These are phyloP conservation scores for Volutella citrinella DNA, from an alignment of 2,329 filamentous ascomycete species.

Conservation along the genomic window DNA sequence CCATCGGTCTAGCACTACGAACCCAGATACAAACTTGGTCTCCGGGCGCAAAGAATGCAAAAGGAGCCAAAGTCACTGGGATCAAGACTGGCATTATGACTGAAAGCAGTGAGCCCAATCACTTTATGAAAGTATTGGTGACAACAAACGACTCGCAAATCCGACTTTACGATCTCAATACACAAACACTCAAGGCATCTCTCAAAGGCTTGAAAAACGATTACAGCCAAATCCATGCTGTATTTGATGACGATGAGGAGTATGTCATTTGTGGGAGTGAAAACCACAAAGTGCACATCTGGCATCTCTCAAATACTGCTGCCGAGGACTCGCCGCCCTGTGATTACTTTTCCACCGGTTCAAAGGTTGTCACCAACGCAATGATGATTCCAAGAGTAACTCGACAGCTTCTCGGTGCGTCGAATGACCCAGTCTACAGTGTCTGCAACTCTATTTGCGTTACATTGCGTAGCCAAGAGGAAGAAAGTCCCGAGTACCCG, in stretches of 20 bases:
- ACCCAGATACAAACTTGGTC: slow-evolving; percentile 92
- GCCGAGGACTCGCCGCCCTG: slow-evolving; percentile 76
- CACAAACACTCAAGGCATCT: slow-evolving; percentile 83
- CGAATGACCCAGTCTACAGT: slow-evolving; percentile 89
- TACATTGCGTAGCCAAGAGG: slow-evolving; percentile 71
- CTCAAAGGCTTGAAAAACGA: slow-evolving; percentile 89
- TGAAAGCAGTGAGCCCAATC: slow-evolving; percentile 39
- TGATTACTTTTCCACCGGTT: slow-evolving; percentile 89
- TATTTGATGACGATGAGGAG: slow-evolving; percentile 80
- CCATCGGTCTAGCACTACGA: slow-evolving; percentile 79
- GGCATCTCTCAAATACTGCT: slow-evolving; percentile 64
- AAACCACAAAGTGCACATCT: slow-evolving; percentile 85
- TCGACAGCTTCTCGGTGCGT: slow-evolving; percentile 72
- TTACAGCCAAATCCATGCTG: slow-evolving; percentile 85
- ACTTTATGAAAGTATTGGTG: slow-evolving; percentile 78
- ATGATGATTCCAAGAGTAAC: slow-evolving; percentile 79
- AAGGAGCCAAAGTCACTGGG: slow-evolving; percentile 95
- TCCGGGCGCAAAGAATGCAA: slow-evolving; percentile 86
- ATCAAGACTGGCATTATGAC: slow-evolving; percentile 72
- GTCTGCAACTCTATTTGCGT: slow-evolving; percentile 93
- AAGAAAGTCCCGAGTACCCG: slow-evolving; percentile 74
- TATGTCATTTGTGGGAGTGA: slow-evolving; percentile 94
- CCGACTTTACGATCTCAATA: slow-evolving; percentile 81
- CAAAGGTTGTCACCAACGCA: slow-evolving; percentile 84
- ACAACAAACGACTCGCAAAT: slow-evolving; percentile 95